phyloP scores from a whole-genome alignment of 2,329 filamentous ascomycete genomes.

The Botryotinia convoluta region DNA sequence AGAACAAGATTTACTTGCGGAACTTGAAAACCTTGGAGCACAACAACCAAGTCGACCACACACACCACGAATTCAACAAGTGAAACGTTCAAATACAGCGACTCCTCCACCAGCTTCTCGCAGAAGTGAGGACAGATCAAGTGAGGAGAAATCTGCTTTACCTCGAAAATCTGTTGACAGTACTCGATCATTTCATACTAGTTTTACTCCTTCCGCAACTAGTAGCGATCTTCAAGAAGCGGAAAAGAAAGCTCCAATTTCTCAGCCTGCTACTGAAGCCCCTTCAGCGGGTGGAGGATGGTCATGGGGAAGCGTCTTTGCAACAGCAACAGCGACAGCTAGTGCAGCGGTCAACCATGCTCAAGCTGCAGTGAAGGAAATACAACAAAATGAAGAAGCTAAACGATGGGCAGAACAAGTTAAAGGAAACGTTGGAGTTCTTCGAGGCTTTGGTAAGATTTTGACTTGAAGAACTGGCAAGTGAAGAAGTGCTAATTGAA shows the following conservation, averaged over 20 bases:
- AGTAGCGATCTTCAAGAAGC: constrained; percentile 57
- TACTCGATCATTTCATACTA: constrained; percentile 66
- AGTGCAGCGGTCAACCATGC: constrained; percentile 84
- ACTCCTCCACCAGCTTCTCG: constrained; percentile 49
- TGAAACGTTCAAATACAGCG: constrained; percentile 51
- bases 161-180: constrained; percentile 76
- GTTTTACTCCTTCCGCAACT: constrained; percentile 66
- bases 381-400: constrained; percentile 94
- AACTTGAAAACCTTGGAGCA: constrained; percentile 71
- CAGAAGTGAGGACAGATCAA: constrained; percentile 41
- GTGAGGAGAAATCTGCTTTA: constrained; percentile 58
- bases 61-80: constrained; percentile 68
- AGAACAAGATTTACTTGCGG: constrained; percentile 77
- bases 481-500: constrained; percentile 21
- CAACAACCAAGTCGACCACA: constrained; percentile 74
- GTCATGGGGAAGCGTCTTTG: constrained; percentile 78
- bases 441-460: constrained; percentile 69
- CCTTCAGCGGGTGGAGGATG: constrained; percentile 64
- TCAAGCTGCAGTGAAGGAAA: constrained; percentile 88
- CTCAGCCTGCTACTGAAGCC: constrained; percentile 42
- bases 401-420: constrained; percentile 96
- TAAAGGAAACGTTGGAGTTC: constrained; percentile 77
- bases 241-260: constrained; percentile 51
- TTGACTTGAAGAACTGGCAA: neutral
- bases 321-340: constrained; percentile 61